phyloP scores from a whole-genome alignment of 139 green algal species.

The Chlamydomonas sphaeroides region DNA sequence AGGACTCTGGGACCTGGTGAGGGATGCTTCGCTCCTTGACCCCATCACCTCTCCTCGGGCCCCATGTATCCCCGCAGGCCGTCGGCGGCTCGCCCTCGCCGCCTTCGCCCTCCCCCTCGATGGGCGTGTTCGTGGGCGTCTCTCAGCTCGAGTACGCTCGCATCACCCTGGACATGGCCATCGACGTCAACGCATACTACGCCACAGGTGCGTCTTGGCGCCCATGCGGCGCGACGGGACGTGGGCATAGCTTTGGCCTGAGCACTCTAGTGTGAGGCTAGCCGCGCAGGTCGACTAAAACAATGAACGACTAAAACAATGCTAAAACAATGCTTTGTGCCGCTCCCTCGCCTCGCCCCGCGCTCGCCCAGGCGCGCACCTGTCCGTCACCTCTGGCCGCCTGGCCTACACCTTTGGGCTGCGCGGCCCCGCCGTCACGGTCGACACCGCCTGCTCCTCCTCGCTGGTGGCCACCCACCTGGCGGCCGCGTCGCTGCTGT shows the following conservation, averaged over 20 bases:
- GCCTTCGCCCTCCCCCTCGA: neutral
- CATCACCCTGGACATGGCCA: constrained; percentile 55
- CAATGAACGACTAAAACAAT: too few species aligned
- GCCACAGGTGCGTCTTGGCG: constrained; percentile 70
- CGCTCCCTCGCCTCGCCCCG: too few species aligned
- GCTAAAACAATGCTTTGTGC: too few species aligned
- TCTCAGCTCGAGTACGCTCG: constrained; percentile 80
- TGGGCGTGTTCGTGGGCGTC: constrained; percentile 80
- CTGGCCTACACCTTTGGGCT: constrained; percentile 68
- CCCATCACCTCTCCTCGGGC: too few species aligned
- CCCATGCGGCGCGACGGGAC: too few species aligned
- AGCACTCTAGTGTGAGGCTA: too few species aligned
- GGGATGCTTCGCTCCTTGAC: too few species aligned
- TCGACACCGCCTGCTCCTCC: constrained; percentile 89
- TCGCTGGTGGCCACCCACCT: constrained; percentile 74
- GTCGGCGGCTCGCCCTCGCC: neutral
- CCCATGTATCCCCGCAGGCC: too few species aligned
- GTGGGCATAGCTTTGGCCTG: too few species aligned
- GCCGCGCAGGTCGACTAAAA: too few species aligned
- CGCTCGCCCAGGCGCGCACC: constrained; percentile 60
- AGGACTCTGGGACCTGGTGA: too few species aligned
- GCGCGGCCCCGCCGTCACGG: constrained; percentile 71
- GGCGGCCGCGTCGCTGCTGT: constrained; percentile 31
- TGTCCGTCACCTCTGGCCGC: constrained; percentile 75
- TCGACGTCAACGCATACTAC: constrained; percentile 61